These are phyloP conservation scores for Shiraia sp. DNA, from an alignment of 2,329 filamentous ascomycete species.

Conservation along the genomic window DNA sequence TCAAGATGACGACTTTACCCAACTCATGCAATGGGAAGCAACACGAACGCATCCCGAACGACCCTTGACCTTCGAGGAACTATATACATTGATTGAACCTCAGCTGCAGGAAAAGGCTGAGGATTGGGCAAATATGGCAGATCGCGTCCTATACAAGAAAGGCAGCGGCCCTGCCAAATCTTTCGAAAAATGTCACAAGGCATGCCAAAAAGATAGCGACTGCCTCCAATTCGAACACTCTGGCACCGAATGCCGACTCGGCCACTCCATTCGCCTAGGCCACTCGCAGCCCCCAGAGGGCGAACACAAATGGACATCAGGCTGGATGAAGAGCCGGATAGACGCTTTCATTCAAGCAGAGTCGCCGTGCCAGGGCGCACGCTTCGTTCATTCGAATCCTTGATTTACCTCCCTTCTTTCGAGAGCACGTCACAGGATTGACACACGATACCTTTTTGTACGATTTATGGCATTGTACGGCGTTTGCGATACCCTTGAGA, in stretches of 20 bases:
- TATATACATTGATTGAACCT: constrained; percentile 37
- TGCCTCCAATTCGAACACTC: constrained; percentile 41
- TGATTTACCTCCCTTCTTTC: constrained; percentile 18
- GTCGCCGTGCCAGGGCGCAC: constrained; percentile 36
- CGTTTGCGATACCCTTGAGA: constrained; percentile 36
- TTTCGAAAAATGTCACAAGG: constrained; percentile 30
- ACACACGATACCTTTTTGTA: constrained; percentile 23
- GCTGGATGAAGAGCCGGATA: constrained; percentile 39
- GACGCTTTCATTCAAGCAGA: constrained; percentile 32
- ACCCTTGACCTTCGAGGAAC: constrained; percentile 40
- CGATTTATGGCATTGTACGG: constrained; percentile 32
- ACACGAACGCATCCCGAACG: constrained; percentile 23
- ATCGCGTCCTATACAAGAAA: constrained; percentile 27
- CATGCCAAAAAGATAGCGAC: constrained; percentile 32
- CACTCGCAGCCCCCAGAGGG: constrained; percentile 26
- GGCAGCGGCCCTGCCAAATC: constrained; percentile 25
- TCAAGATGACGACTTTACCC: constrained; percentile 31
- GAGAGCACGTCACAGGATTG: constrained; percentile 19
- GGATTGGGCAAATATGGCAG: constrained; percentile 42
- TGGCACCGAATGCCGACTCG: constrained; percentile 32
- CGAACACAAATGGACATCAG: constrained; percentile 29
- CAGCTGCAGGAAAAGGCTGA: constrained; percentile 24
- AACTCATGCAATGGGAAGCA: constrained; percentile 32
- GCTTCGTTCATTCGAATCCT: constrained; percentile 41
- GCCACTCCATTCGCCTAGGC: constrained; percentile 34